Evolutionary conservation across 768 basidiomycete genomes (phyloP).

Genomic region (Amanita rubescens): DNA sequence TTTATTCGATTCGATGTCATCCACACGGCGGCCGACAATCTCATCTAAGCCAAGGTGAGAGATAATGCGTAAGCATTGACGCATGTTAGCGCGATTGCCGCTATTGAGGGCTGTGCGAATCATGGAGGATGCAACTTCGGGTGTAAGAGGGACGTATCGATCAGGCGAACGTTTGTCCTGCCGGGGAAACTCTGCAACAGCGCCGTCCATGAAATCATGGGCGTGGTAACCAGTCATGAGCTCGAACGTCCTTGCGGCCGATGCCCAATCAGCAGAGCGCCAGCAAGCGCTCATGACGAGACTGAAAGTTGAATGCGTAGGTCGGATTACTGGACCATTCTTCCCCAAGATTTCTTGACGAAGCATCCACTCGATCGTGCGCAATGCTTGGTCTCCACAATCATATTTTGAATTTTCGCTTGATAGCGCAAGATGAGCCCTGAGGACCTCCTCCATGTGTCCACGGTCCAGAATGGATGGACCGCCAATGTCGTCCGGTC

Average conservation of each 20-base stretch:
- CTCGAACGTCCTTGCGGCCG: conserved; percentile 50
- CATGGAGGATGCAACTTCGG: conserved; percentile 49
- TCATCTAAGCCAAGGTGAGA: conserved; percentile 35
- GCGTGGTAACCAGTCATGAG: conserved; percentile 64
- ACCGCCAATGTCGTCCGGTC: conserved; percentile 30
- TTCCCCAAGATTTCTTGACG: conserved; percentile 39
- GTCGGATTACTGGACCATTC: conserved; percentile 40
- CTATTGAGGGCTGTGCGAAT: conserved; percentile 51
- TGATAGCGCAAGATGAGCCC: conserved; percentile 35
- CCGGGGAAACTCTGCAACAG: conserved; percentile 28
- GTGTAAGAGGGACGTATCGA: conserved; percentile 38
- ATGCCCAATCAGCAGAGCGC: conserved; percentile 55
- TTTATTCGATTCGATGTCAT: conserved; percentile 20
- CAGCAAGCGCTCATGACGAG: conserved; percentile 60
- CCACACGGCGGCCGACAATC: conserved; percentile 22
- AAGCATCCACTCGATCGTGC: conserved; percentile 64
- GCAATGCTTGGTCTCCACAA: conserved; percentile 43
- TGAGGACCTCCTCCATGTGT: conserved; percentile 59
- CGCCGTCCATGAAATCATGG: conserved; percentile 47
- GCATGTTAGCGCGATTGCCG: conserved; percentile 31
- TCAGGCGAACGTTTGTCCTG: conserved; percentile 36
- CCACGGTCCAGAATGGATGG: conserved; percentile 36
- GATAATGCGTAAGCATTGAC: conserved; percentile 56
- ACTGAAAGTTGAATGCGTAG: conserved; percentile 46
- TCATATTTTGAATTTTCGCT: conserved; percentile 25